Evolutionary conservation across 768 basidiomycete species (phyloP).

Genomic region (Russula sp.): DNA sequence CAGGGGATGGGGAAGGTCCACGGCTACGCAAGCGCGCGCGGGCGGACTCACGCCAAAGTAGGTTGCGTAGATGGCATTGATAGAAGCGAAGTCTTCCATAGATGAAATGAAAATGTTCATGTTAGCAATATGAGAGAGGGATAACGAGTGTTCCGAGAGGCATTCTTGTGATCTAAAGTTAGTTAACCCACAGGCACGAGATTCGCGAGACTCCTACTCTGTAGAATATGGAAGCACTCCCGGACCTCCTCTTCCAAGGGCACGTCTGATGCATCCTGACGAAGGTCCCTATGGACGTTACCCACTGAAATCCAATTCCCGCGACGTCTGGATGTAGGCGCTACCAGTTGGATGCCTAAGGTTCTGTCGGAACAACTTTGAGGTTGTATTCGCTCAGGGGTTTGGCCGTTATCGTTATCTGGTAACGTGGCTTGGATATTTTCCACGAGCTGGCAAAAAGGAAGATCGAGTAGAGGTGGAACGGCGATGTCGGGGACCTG

Average conservation of each 20-base stretch:
- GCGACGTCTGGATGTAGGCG: slow-evolving; percentile 27
- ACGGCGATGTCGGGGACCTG: slow-evolving; percentile 25
- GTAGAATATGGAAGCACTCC: slow-evolving; percentile 55
- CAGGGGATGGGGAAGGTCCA: slow-evolving; percentile 51
- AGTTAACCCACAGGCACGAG: neutral
- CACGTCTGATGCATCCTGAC: slow-evolving; percentile 22
- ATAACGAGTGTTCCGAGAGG: slow-evolving; percentile 42
- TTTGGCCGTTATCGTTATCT: neutral
- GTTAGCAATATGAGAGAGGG: slow-evolving; percentile 55
- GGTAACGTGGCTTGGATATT: neutral
- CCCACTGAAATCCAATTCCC: slow-evolving; percentile 67
- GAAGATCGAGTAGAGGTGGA: slow-evolving; percentile 50
- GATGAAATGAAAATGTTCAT: slow-evolving; percentile 79
- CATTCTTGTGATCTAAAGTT: slow-evolving; percentile 35
- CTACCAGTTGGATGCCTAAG: neutral
- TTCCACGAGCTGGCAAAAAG: slow-evolving; percentile 25
- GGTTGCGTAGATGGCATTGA: slow-evolving; percentile 71
- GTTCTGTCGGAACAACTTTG: slow-evolving; percentile 13
- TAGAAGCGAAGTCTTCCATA: slow-evolving; percentile 68
- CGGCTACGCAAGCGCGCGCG: slow-evolving; percentile 87
- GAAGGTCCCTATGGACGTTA: slow-evolving; percentile 39
- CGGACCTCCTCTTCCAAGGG: slow-evolving; percentile 65
- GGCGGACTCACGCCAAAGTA: slow-evolving; percentile 92
- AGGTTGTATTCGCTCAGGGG: neutral
- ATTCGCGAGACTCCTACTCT: slow-evolving; percentile 39